These are phyloP conservation scores for Geotrichum restrictum DNA, from an alignment of 1,139 yeast species.

Conservation along the genomic window DNA sequence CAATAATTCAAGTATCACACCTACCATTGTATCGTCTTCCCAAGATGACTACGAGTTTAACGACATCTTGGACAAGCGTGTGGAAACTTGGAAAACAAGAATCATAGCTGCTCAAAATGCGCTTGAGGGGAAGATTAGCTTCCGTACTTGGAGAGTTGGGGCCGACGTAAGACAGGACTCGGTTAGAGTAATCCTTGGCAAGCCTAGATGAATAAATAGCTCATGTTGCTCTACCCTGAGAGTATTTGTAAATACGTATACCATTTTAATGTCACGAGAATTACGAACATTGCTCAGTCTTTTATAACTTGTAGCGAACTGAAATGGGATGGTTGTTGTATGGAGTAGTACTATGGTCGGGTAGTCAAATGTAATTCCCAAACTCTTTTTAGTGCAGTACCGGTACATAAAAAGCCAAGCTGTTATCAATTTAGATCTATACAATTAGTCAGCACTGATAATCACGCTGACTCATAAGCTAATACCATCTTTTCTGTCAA, in stretches of 20 bases:
- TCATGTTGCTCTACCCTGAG: background rate
- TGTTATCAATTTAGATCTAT: too few species aligned
- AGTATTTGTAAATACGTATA: background rate
- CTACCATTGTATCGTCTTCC: slow-evolving; percentile 28
- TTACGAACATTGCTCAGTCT: too few species aligned
- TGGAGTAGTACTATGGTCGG: too few species aligned
- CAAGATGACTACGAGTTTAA: slow-evolving; percentile 32
- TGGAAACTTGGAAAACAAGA: slow-evolving; percentile 45
- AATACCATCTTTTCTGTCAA: too few species aligned
- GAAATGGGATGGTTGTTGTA: too few species aligned
- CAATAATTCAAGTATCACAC: slow-evolving; percentile 4
- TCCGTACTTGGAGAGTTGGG: slow-evolving; percentile 40
- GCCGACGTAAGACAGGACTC: slow-evolving; percentile 34
- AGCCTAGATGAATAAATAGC: too few species aligned
- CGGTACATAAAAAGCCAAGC: too few species aligned
- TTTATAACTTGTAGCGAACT: too few species aligned
- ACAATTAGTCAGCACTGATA: too few species aligned
- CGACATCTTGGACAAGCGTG: slow-evolving; percentile 40
- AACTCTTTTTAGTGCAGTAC: too few species aligned
- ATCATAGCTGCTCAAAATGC: slow-evolving; percentile 37
- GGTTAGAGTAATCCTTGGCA: background rate
- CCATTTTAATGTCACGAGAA: background rate
- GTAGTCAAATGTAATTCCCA: too few species aligned
- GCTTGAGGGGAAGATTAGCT: slow-evolving; percentile 33
- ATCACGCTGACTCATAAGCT: too few species aligned